These are phyloP conservation scores for Backusella australiensis DNA, from an alignment of 192 early-diverging fungal species.

Conservation along the genomic window DNA sequence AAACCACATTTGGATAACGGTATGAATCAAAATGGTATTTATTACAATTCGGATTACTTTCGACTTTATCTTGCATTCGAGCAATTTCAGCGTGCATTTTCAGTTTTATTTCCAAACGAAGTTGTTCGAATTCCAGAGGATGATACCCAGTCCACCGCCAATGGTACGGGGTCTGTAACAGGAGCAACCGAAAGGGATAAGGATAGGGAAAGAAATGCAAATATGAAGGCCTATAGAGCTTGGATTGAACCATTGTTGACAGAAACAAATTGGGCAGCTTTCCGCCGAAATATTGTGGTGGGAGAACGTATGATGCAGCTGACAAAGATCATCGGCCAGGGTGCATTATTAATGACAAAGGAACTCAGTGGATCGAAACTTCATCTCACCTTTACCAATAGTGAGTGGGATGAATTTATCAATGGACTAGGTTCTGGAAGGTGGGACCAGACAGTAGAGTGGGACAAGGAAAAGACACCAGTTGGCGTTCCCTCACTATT, in stretches of 20 bases:
- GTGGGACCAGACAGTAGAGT: constrained; percentile 27
- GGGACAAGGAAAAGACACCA: constrained; percentile 12
- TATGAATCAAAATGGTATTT: constrained; percentile 46
- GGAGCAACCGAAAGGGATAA: constrained; percentile 16
- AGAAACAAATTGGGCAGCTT: constrained; percentile 41
- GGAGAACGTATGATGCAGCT: constrained; percentile 40
- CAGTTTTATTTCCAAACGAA: constrained; percentile 30
- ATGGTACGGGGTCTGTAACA: neutral
- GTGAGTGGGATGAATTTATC: constrained; percentile 42
- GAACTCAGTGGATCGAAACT: constrained; percentile 46
- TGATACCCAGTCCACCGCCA: constrained; percentile 3
- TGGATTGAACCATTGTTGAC: constrained; percentile 36
- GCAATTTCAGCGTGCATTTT: constrained; percentile 34
- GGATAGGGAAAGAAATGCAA: constrained; percentile 35
- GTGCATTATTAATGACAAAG: constrained; percentile 47
- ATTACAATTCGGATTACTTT: constrained; percentile 41
- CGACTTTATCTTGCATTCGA: constrained; percentile 40
- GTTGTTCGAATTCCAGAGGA: constrained; percentile 7
- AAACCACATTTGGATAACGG: constrained; percentile 43
- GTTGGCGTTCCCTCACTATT: constrained; percentile 8
- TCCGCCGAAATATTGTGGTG: constrained; percentile 39
- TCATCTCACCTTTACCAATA: constrained; percentile 42
- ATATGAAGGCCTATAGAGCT: constrained; percentile 39
- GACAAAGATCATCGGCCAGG: constrained; percentile 38
- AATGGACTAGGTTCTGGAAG: constrained; percentile 19